These are phyloP conservation scores for Paratinospora sagittata DNA, from an alignment of 164 flowering plant species.

Conservation along the genomic window DNA sequence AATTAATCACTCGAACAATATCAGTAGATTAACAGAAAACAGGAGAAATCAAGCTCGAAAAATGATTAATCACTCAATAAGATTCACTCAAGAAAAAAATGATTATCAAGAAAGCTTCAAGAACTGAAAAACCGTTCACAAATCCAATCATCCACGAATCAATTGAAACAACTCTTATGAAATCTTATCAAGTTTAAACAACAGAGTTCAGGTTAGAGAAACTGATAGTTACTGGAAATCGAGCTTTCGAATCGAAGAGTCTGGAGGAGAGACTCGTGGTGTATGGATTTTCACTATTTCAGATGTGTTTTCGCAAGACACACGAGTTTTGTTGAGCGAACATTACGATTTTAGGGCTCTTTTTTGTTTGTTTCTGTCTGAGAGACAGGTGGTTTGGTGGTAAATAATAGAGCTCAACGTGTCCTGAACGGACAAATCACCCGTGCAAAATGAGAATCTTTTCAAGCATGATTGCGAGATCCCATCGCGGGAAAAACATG, in stretches of 20 bases:
- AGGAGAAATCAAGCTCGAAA: neutral
- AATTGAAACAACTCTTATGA: neutral
- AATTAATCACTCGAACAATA: neutral
- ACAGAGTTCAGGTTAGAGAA: neutral
- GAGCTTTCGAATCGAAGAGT: conserved; percentile 12
- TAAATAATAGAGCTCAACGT: too few relatives aligned
- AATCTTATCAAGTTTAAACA: neutral
- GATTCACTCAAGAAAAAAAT: too few relatives aligned
- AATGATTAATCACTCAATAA: too few relatives aligned
- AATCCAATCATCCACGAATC: neutral
- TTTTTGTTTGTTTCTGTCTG: neutral
- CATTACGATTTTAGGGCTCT: neutral
- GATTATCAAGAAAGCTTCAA: too few relatives aligned
- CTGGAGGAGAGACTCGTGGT: conserved; percentile 18
- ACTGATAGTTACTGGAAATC: neutral
- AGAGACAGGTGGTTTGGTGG: too few relatives aligned
- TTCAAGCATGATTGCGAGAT: neutral
- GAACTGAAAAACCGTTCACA: neutral
- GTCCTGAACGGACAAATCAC: neutral
- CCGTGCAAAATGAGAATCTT: neutral
- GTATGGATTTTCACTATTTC: conserved; percentile 12
- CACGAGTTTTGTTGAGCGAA: neutral
- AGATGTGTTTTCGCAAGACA: neutral
- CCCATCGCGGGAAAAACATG: neutral
- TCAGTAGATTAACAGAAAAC: neutral